Conservation (phyloP, 768 basidiomycete genomes). For the Termitomyces sp. region DNA sequence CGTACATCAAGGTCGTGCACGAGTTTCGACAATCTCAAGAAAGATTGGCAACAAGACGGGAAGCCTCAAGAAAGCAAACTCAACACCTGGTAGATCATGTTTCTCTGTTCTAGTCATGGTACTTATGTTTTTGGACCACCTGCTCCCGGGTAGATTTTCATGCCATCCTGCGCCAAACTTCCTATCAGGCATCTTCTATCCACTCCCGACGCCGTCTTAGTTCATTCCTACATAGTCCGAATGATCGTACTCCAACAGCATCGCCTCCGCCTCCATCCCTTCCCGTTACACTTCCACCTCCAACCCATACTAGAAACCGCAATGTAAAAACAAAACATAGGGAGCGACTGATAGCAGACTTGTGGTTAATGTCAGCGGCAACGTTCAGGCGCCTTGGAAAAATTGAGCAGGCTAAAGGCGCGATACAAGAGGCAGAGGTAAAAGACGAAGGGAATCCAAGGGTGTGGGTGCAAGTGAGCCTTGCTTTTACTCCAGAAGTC, state of each 20-base stretch:
- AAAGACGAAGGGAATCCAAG: constrained; percentile 79
- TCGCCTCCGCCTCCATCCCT: constrained; percentile 38
- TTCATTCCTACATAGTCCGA: constrained; percentile 37
- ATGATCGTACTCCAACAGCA: constrained; percentile 29
- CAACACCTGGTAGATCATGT: constrained; percentile 56
- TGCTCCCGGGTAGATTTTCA: constrained; percentile 52
- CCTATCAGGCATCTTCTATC: constrained; percentile 76
- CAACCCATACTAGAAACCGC: constrained; percentile 27
- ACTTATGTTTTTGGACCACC: background rate
- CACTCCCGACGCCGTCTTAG: constrained; percentile 67
- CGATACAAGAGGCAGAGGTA: constrained; percentile 94
- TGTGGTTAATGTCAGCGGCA: constrained; percentile 94
- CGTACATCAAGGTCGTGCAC: constrained; percentile 67
- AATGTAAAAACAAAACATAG: constrained; percentile 48
- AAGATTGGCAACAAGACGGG: constrained; percentile 63
- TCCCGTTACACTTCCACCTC: constrained; percentile 33
- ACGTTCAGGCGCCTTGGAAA: constrained; percentile 88
- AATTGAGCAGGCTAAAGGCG: constrained; percentile 82
- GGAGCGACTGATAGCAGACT: constrained; percentile 66
- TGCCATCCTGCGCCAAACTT: constrained; percentile 49
- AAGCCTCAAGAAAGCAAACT: constrained; percentile 51
- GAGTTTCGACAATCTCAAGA: constrained; percentile 70
- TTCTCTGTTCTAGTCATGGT: background rate
- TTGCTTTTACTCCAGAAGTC: background rate
- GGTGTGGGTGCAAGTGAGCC: constrained; percentile 87